phyloP scores from a whole-genome alignment of 75 land plant genomes.

The Cupressus sempervirens region DNA sequence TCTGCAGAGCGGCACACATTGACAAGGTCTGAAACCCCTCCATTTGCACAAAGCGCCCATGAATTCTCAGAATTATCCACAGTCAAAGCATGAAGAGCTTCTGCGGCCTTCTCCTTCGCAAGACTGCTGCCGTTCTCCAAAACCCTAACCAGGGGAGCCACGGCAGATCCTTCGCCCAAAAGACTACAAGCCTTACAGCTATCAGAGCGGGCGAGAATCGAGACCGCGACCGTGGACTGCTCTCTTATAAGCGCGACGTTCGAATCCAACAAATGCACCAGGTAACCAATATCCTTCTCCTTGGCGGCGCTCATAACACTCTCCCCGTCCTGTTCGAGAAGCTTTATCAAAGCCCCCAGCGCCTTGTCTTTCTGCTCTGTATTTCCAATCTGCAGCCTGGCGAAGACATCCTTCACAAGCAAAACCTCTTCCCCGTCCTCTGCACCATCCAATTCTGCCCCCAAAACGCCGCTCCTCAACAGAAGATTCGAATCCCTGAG shows the following conservation, averaged over 20 bases:
- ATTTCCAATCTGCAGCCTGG: slow-evolving; percentile 67
- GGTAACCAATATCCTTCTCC: slow-evolving; percentile 25
- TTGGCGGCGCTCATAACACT: slow-evolving; percentile 30
- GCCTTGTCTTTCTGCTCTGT: slow-evolving; percentile 45
- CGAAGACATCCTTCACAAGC: slow-evolving; percentile 46
- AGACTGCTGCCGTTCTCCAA: slow-evolving; percentile 48
- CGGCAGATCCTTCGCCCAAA: slow-evolving; percentile 36
- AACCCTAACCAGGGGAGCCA: slow-evolving; percentile 51
- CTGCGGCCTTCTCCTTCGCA: slow-evolving; percentile 46
- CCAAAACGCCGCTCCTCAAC: slow-evolving; percentile 35
- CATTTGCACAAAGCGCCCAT: slow-evolving; percentile 63
- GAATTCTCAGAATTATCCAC: slow-evolving; percentile 59
- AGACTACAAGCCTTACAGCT: slow-evolving; percentile 28
- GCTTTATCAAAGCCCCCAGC: slow-evolving; percentile 32
- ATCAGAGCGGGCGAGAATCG: slow-evolving; percentile 42
- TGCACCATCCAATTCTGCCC: slow-evolving; percentile 15
- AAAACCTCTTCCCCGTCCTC: slow-evolving; percentile 40
- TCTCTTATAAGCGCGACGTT: slow-evolving; percentile 41
- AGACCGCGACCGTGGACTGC: slow-evolving; percentile 36
- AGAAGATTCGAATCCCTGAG: slow-evolving; percentile 31
- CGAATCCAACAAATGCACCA: slow-evolving; percentile 53
- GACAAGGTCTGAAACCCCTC: slow-evolving; percentile 56
- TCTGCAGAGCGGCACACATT: slow-evolving; percentile 37
- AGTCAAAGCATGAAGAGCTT: slow-evolving; percentile 50
- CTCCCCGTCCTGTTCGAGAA: slow-evolving; percentile 49